A percentile compares a stretch with the other conserved stretches of the same genome.
phyloP scores from a whole-genome alignment of 2,329 filamentous ascomycete species.

The Aspergillus unguis region DNA sequence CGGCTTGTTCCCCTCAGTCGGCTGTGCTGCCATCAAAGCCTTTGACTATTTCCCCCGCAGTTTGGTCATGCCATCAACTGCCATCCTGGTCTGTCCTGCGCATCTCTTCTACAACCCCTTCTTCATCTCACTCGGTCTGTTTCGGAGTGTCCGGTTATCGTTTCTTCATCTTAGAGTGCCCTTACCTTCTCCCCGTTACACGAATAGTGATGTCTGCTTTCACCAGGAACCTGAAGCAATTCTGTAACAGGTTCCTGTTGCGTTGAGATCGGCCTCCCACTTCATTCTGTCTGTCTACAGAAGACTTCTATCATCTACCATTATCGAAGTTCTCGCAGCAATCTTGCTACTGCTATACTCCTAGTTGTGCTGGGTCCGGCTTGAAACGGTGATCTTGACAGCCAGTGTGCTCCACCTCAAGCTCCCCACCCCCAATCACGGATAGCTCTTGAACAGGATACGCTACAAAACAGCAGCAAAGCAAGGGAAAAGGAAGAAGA shows the following conservation, averaged over 20 bases:
- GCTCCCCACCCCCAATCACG: conserved; percentile 16
- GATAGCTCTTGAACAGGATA: conserved; percentile 6
- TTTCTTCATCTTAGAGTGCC: conserved; percentile 4
- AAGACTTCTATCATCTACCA: background rate
- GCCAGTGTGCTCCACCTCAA: conserved; percentile 4
- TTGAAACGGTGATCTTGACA: conserved; percentile 3
- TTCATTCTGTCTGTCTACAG: background rate
- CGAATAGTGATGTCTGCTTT: conserved; percentile 9
- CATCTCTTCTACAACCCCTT: conserved; percentile 3
- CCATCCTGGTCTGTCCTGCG: background rate
- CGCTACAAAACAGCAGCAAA: background rate
- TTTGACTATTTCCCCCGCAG: conserved; percentile 12
- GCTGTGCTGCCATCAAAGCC: conserved; percentile 8
- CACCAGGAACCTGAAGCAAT: conserved; percentile 1
- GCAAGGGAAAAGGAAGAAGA: background rate
- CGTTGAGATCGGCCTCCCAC: conserved; percentile 3
- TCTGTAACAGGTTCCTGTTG: conserved; percentile 2
- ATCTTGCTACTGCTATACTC: background rate
- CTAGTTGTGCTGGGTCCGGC: background rate
- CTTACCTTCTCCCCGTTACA: conserved; percentile 5
- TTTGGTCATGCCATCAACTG: conserved; percentile 14
- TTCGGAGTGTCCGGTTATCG: background rate
- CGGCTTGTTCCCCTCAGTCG: conserved; percentile 2
- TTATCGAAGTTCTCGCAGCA: background rate
- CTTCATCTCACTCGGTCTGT: conserved; percentile 1